Evolutionary conservation across 768 basidiomycete species (phyloP).

Genomic region (Boletellus ananas): DNA sequence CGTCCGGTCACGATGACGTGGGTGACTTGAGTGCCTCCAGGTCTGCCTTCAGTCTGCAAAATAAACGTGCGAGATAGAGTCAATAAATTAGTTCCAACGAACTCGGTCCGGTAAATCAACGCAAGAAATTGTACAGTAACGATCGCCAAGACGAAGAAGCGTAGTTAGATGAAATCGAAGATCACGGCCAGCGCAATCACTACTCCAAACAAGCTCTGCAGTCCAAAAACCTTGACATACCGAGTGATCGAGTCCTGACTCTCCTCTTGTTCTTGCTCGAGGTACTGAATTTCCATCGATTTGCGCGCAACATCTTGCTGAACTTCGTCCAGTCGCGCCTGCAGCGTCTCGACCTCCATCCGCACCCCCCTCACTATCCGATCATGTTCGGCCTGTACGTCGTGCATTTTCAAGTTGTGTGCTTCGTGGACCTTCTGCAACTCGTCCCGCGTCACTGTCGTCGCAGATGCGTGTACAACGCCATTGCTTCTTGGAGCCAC

Average conservation of each 20-base stretch:
- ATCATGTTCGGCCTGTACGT: conserved; percentile 66
- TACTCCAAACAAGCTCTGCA: conserved; percentile 53
- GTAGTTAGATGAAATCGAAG: conserved; percentile 47
- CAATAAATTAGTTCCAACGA: conserved; percentile 36
- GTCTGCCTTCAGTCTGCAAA: conserved; percentile 66
- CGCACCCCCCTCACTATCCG: conserved; percentile 50
- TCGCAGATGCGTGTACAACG: conserved; percentile 33
- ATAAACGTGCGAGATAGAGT: conserved; percentile 23
- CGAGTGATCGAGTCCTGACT: conserved; percentile 68
- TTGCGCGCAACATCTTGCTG: conserved; percentile 63
- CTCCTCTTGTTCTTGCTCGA: conserved; percentile 79
- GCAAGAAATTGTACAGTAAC: conserved; percentile 19
- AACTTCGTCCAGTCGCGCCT: conserved; percentile 48
- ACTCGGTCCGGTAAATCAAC: conserved; percentile 10
- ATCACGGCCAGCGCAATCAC: conserved; percentile 52
- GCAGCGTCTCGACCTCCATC: conserved; percentile 54
- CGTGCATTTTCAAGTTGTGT: conserved; percentile 76
- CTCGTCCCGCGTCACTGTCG: conserved; percentile 67
- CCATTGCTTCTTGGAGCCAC: conserved; percentile 57
- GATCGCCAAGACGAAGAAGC: conserved; percentile 10
- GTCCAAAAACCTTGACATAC: conserved; percentile 65
- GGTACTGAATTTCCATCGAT: conserved; percentile 76
- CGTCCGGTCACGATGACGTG: conserved; percentile 25
- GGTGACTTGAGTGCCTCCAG: conserved; percentile 45
- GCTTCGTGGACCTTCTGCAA: conserved; percentile 77